Conservation (phyloP, 371 early-diverging fungal species). For the Haplosporangium sp. region DNA sequence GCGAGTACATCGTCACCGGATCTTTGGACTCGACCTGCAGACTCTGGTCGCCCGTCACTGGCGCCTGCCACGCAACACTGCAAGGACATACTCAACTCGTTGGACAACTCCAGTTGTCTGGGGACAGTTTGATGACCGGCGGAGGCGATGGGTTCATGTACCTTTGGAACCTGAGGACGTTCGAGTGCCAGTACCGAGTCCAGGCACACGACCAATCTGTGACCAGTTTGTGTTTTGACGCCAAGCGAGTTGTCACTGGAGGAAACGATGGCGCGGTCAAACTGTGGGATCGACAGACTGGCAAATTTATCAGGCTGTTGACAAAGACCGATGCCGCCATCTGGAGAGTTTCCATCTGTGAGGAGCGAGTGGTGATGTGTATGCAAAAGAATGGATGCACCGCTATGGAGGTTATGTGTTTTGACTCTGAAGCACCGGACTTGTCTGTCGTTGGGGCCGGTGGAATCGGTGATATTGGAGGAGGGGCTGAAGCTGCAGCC, state of each 20-base stretch:
- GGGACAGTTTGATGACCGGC: conserved; percentile 74
- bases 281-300: conserved; percentile 85
- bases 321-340: conserved; percentile 69
- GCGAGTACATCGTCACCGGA: conserved; percentile 76
- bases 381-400: conserved; percentile 62
- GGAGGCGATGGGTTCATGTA: conserved; percentile 89
- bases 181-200: conserved; percentile 75
- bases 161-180: conserved; percentile 86
- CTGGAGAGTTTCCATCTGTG: conserved; percentile 73
- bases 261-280: conserved; percentile 89
- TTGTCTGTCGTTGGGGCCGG: conserved; percentile 1
- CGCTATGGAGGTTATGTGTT: conserved; percentile 56
- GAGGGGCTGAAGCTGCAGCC: background rate
- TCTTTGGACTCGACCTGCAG: conserved; percentile 81
- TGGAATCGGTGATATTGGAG: background rate
- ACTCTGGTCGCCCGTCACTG: conserved; percentile 77
- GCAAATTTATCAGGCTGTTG: conserved; percentile 76
- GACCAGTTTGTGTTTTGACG: conserved; percentile 89
- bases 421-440: conserved; percentile 49
- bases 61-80: conserved; percentile 65
- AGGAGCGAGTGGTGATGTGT: conserved; percentile 70
- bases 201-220: conserved; percentile 87
- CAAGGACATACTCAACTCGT: conserved; percentile 90
- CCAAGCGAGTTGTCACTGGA: conserved; percentile 83
- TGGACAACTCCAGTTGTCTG: conserved; percentile 83